Percentiles rank a stretch among this genome's conserved stretches.
phyloP scores from a whole-genome alignment of 73 alveolate genomes.

The Paramecium sexaurelia region DNA sequence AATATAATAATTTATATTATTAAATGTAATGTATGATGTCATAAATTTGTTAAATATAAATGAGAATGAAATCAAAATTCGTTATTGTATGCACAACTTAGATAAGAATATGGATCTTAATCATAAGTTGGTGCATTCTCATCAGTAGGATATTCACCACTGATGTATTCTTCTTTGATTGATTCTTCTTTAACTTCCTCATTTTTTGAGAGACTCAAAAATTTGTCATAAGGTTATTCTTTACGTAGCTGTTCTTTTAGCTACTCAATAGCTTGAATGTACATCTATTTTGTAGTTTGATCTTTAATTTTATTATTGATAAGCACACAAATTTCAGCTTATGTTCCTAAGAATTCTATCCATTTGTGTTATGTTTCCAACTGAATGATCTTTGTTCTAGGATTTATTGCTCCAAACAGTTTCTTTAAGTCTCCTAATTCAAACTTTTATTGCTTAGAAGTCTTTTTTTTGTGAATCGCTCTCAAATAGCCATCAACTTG shows the following conservation, averaged over 20 bases:
- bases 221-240: conserved; percentile 41
- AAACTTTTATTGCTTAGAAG: conserved; percentile 48
- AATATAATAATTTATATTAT: background rate
- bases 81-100: background rate
- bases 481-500: conserved; percentile 43
- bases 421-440: conserved; percentile 48
- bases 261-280: conserved; percentile 13
- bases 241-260: conserved; percentile 4
- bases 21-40: conserved; percentile 10
- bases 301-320: conserved; percentile 38
- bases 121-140: background rate
- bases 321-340: conserved; percentile 49
- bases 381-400: conserved; percentile 30
- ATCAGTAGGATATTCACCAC: conserved; percentile 15
- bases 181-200: background rate
- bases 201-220: background rate
- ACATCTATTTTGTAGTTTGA: background rate
- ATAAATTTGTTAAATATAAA: conserved; percentile 3
- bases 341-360: conserved; percentile 41
- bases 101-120: conserved; percentile 7
- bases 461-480: conserved; percentile 37
- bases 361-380: conserved; percentile 35
- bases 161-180: background rate
- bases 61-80: background rate
- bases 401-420: conserved; percentile 51